Evolutionary conservation across 2,329 filamentous ascomycete species (phyloP).

Genomic region (Cryphonectria naterciae): DNA sequence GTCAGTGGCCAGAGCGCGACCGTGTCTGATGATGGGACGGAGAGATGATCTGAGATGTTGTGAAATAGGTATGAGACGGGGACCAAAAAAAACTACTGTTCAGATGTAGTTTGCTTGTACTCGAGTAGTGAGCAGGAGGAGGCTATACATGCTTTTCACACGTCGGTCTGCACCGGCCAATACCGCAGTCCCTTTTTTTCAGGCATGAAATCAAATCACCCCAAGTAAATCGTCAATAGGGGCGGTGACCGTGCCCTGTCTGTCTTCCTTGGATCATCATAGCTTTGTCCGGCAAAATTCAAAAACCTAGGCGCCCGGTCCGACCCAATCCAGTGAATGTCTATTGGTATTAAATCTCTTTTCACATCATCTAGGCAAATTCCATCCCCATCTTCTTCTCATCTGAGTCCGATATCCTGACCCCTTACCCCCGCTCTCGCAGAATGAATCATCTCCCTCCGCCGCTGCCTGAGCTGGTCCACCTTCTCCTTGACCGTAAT

Average conservation of each 20-base stretch:
- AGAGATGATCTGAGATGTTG: constrained; percentile 2
- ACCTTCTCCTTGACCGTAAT: constrained; percentile 50
- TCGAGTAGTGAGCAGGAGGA: not conserved
- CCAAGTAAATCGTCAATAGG: not conserved
- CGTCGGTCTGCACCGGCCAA: not conserved
- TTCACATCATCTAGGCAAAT: not conserved
- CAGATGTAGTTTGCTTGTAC: not conserved
- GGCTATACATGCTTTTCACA: not conserved
- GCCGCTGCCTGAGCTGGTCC: constrained; percentile 43
- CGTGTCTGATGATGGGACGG: constrained; percentile 17
- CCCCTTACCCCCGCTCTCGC: not conserved
- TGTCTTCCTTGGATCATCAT: not conserved
- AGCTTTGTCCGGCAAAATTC: not conserved
- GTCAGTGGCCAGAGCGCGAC: constrained; percentile 13
- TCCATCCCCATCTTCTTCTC: too few species aligned
- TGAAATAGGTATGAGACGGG: not conserved
- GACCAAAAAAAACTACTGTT: not conserved
- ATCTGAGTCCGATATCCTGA: constrained; percentile 25
- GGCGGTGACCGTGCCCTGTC: not conserved
- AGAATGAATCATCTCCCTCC: constrained; percentile 25
- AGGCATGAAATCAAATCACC: not conserved
- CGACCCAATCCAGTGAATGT: not conserved
- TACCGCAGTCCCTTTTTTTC: not conserved
- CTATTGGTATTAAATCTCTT: not conserved
- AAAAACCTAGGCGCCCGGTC: not conserved